phyloP scores from a whole-genome alignment of 441 rosid genomes.

The Lepidium campestre region DNA sequence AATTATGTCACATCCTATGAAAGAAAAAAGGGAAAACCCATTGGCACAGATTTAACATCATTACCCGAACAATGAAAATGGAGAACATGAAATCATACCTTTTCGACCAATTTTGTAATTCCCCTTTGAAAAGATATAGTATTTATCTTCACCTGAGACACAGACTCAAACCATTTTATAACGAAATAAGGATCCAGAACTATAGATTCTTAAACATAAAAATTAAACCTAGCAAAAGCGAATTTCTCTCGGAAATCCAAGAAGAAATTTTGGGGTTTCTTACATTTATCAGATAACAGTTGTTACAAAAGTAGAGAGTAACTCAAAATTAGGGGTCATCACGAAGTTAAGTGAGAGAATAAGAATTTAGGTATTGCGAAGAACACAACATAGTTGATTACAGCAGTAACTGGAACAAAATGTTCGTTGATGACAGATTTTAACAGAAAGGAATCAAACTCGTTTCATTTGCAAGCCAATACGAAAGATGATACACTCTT shows the following conservation, averaged over 20 bases:
- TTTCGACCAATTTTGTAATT: constrained; percentile 76
- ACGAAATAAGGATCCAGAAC: background rate
- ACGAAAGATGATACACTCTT: background rate
- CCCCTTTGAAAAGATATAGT: constrained; percentile 65
- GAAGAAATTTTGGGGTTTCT: background rate
- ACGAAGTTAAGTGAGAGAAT: background rate
- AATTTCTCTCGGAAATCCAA: background rate
- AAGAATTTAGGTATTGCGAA: background rate
- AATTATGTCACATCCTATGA: constrained; percentile 75
- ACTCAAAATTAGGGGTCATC: background rate
- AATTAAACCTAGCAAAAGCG: background rate
- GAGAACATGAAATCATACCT: constrained; percentile 36
- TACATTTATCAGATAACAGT: background rate
- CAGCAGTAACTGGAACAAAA: background rate
- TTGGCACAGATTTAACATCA: background rate
- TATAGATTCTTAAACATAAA: background rate
- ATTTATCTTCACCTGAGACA: constrained; percentile 67
- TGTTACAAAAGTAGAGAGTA: background rate
- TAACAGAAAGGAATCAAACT: background rate
- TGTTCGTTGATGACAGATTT: background rate
- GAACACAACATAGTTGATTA: background rate
- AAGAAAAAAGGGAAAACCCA: background rate
- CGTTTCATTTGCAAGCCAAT: constrained; percentile 1
- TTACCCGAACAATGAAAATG: background rate
- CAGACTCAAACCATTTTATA: background rate